Base-by-base conservation (phyloP, 768 basidiomycete species). In the Lactarius hatsudake region DNA sequence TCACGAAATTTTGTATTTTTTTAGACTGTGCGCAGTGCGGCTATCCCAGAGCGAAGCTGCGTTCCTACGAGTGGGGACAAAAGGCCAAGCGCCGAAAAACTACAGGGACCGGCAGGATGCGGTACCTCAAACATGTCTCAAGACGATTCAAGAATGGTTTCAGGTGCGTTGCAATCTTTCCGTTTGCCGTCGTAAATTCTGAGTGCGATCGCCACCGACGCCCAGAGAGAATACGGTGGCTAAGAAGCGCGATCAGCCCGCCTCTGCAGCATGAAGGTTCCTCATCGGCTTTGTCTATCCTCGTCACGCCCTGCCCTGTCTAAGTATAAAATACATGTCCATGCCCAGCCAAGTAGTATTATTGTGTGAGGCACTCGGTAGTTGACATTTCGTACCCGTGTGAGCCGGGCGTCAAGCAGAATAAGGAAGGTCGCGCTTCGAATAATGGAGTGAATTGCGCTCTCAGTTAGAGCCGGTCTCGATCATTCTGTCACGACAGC, bases 41-140 rank as follows among this genome's bases (percentile, higher is more conserved):
- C 65, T 98, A 94, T 82, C 97, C 97, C 55, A 81, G 94, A 64
- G 96, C 97, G 63, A 98, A 93, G 82, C 81, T 96, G 74, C 88
- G 96, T 75, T 95, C 93, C 74, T 98, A 88, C 80, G 91, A 98
- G 81, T 98, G 97, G 97, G 94, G 95, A 72, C 85, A 88, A 78
- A 99, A 99, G 87, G 97, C 97, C 63, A 98, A 98, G 88, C 90
- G 97, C 81, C 90, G 96, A 88, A 97, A 96, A 89, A 98, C 96
- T 58, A 98, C 97, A 67, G 97, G 97, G 67, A 96, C 96, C 71
- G 96, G 96, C 72, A 86, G 96, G 76, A 97, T 97, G 95, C 82
- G 83, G 68, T 88, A 94, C 86, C 85, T 98, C 80, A 97, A 95
- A 85, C 79, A 84, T 62, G 96, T 98, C 53, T 88, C 90, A 74